A percentile compares a stretch with the other conserved stretches of the same genome.
phyloP scores from a whole-genome alignment of 129 eudicot genomes.

The Lactuca sativa region DNA sequence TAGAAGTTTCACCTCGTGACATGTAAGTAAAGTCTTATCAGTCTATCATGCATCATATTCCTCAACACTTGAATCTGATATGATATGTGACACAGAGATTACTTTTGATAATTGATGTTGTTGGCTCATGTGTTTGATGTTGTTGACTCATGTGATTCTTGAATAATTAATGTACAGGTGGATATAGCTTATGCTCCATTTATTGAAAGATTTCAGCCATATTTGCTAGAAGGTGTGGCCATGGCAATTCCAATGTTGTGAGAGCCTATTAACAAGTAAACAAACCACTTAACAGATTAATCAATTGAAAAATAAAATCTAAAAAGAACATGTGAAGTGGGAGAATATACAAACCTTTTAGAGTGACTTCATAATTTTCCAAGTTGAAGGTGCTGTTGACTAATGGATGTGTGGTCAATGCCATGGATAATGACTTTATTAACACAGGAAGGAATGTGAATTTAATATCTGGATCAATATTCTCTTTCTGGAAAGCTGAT shows the following conservation, averaged over 20 bases:
- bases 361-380: no score
- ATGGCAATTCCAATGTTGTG: slow-evolving; percentile 95
- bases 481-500: slow-evolving; percentile 64
- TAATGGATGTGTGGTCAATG: slow-evolving; percentile 67
- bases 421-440: slow-evolving; percentile 85
- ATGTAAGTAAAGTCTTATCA: slow-evolving; percentile 59
- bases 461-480: no score
- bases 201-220: no score
- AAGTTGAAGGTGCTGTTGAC: slow-evolving; percentile 85
- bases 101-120: no score
- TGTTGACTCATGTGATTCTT: no score
- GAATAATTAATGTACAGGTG: no score
- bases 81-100: slow-evolving; percentile 63
- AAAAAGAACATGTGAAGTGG: background rate
- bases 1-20: slow-evolving; percentile 97
- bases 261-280: slow-evolving; percentile 45
- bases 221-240: slow-evolving; percentile 96
- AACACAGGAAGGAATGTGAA: no score
- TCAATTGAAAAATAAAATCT: background rate
- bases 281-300: no score
- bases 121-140: no score
- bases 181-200: no score
- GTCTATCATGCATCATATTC: no score
- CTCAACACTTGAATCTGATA: no score
- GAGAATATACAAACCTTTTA: slow-evolving; percentile 53